These are phyloP conservation scores for Talaromyces sp. DNA, from an alignment of 2,329 filamentous ascomycete genomes.

Conservation along the genomic window DNA sequence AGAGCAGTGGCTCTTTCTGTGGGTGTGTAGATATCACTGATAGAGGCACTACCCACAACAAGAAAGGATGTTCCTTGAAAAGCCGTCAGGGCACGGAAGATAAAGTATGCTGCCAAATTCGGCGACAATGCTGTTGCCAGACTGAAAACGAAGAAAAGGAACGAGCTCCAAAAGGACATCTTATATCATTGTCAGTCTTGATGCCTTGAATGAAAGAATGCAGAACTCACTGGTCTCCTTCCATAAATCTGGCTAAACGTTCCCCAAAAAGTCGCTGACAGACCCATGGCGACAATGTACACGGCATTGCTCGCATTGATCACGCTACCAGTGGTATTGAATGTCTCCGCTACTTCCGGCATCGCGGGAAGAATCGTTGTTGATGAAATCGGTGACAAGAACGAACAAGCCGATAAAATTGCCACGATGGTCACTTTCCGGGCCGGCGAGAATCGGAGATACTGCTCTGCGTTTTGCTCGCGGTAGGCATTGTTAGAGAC, in stretches of 20 bases:
- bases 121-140: slow-evolving; percentile 67
- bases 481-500: slow-evolving; percentile 27
- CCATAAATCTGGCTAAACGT: slow-evolving; percentile 64
- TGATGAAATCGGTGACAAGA: slow-evolving; percentile 68
- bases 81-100: slow-evolving; percentile 68
- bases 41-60: slow-evolving; percentile 64
- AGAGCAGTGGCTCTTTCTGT: slow-evolving; percentile 67
- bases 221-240: slow-evolving; percentile 49
- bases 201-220: background rate
- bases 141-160: slow-evolving; percentile 64
- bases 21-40: slow-evolving; percentile 62
- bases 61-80: slow-evolving; percentile 72
- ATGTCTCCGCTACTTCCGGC: slow-evolving; percentile 65
- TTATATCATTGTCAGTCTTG: slow-evolving; percentile 23
- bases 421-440: slow-evolving; percentile 64
- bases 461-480: slow-evolving; percentile 51
- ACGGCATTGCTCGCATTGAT: slow-evolving; percentile 70
- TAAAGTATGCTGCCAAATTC: slow-evolving; percentile 64
- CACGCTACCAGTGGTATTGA: slow-evolving; percentile 60
- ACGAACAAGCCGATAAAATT: slow-evolving; percentile 68
- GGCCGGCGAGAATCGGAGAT: slow-evolving; percentile 56
- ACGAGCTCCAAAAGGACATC: slow-evolving; percentile 56
- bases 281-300: slow-evolving; percentile 70
- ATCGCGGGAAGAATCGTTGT: slow-evolving; percentile 69
- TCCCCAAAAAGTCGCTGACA: slow-evolving; percentile 66